Percentiles rank a stretch among this genome's conserved stretches.
Evolutionary conservation across 306 rosid genomes (phyloP).

Genomic region (Gillenia trifoliata): DNA sequence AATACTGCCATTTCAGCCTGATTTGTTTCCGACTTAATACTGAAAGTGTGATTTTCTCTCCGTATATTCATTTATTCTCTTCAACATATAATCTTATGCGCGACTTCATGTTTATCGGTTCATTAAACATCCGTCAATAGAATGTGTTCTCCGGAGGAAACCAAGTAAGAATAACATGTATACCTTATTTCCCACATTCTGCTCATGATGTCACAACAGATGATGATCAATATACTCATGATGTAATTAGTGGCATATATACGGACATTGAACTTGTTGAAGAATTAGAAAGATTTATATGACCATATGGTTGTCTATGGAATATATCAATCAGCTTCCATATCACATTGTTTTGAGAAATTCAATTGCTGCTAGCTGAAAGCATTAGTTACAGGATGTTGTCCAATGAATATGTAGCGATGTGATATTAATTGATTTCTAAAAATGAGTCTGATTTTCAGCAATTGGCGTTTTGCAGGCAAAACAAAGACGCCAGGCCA

Average conservation of each 20-base stretch:
- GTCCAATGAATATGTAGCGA: background rate
- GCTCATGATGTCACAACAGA: background rate
- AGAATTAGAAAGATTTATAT: too few species aligned
- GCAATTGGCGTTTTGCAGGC: conserved; percentile 15
- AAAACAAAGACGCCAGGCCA: background rate
- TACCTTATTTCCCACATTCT: background rate
- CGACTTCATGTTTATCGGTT: background rate
- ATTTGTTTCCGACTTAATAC: too few species aligned
- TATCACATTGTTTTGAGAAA: too few species aligned
- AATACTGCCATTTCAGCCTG: too few species aligned
- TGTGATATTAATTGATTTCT: background rate
- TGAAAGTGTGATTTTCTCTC: too few species aligned
- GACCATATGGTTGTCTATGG: too few species aligned
- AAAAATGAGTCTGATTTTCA: background rate
- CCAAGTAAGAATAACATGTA: conserved; percentile 8
- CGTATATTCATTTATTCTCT: background rate
- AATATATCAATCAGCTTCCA: too few species aligned
- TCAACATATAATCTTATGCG: background rate
- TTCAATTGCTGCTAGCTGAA: too few species aligned
- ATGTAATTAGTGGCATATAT: too few species aligned
- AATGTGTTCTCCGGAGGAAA: background rate
- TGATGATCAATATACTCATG: too few species aligned
- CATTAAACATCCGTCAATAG: background rate
- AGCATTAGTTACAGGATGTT: too few species aligned
- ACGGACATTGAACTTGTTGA: too few species aligned